Base-by-base conservation (phyloP, 2,329 filamentous ascomycete genomes). In the Fusarium chaquense region DNA sequence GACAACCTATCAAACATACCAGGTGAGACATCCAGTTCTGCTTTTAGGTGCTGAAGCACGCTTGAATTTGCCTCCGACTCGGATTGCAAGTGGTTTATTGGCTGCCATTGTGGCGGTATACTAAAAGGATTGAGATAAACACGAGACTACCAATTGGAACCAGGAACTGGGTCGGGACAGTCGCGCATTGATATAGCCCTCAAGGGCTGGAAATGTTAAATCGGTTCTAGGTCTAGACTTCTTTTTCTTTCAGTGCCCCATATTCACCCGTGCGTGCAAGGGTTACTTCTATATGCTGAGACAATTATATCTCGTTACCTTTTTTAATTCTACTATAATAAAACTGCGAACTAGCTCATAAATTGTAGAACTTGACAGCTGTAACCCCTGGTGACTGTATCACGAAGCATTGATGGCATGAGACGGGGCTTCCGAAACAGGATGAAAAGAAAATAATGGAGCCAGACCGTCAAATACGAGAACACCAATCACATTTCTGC, bases 1-100 rank as follows among this genome's bases (percentile, higher is more conserved):
- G 26, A 18, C 5, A 45, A 18, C 41, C 55, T 46, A 45, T 44
- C 12, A 26, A 58, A 51, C 61, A 2, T 64, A 64, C 61, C 59
- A 64, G 36, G 61, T 64, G 16, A 64, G 32, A 9, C 61, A 64
- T 33, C 61, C 61, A 1, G 20, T 63, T 30, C 59, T 41, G 10
- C 36, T 38, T n/a, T 64, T 64, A 6, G 58, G 61, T 9, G 43
- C 36, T 4, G 61, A 64, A 8, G 59, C 43, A n/a, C 61, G 50
- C 26, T 57, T 63, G 32, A 50, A 44, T 50, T 63, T 64, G 36
- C 33, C 33, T 22, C 58, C 44, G 1, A 51, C 47, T 16, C 47
- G 24, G 20, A 55, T 32, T 1, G 26, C 2, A 2, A 62, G 9
- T 1, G 5, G 12, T 1, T n/a, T 36, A 32, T 41, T 62, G 28